phyloP scores from a whole-genome alignment of 2,329 filamentous ascomycete genomes.

The Cladosporium austrohemisphaericum region DNA sequence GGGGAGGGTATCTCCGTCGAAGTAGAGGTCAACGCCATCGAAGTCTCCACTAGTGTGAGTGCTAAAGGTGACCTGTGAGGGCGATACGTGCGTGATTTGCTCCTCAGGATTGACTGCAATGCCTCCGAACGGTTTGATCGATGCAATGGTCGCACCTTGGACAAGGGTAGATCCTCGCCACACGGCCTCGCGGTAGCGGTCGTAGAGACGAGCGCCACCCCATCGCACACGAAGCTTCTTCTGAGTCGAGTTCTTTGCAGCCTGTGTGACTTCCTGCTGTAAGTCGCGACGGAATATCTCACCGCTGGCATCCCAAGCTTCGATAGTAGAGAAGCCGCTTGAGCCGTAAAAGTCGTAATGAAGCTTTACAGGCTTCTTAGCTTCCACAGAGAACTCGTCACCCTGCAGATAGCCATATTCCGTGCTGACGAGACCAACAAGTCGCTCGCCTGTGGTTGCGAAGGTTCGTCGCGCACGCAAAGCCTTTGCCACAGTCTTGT shows the following conservation, averaged over 20 bases:
- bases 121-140: slow-evolving; percentile 2
- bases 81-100: not conserved
- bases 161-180: slow-evolving; percentile 5
- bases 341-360: slow-evolving; percentile 7
- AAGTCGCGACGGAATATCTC: slow-evolving; percentile 6
- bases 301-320: slow-evolving; percentile 12
- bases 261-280: not conserved
- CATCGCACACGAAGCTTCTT: slow-evolving; percentile 5
- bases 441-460: slow-evolving; percentile 3
- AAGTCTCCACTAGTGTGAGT: slow-evolving; percentile 13
- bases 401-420: slow-evolving; percentile 10
- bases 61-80: not conserved
- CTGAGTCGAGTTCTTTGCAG: not conserved
- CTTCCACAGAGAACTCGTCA: not conserved
- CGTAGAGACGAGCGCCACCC: slow-evolving; percentile 13
- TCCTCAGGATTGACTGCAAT: slow-evolving; percentile 8
- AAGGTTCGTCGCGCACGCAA: slow-evolving; percentile 11
- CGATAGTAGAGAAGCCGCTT: slow-evolving; percentile 9
- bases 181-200: slow-evolving; percentile 15
- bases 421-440: slow-evolving; percentile 9
- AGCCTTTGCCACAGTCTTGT: not conserved
- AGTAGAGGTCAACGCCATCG: slow-evolving; percentile 8
- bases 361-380: not conserved
- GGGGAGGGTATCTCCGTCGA: not conserved
- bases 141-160: not conserved